Conservation (phyloP, 768 basidiomycete species). For the Lentinula sp. region DNA sequence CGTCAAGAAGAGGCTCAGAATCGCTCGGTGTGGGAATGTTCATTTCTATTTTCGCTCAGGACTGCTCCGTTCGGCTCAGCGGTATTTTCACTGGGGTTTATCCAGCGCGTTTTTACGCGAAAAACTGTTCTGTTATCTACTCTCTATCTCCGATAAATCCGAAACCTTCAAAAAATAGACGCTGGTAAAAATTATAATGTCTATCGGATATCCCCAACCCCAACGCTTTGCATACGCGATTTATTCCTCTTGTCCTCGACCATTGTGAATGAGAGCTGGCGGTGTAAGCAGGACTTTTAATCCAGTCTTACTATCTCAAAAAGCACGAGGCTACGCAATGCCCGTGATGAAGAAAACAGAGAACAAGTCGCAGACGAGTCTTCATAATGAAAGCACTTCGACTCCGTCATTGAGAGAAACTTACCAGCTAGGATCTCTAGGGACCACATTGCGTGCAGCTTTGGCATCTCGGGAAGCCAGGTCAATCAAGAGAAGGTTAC, state of each 20-base stretch:
- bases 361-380: not conserved
- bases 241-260: not conserved
- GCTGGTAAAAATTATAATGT: not conserved
- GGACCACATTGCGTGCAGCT: slow-evolving; percentile 21
- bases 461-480: slow-evolving; percentile 60
- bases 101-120: not conserved
- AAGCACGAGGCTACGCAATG: not conserved
- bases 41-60: too few relatives aligned
- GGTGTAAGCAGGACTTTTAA: not conserved
- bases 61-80: too few relatives aligned
- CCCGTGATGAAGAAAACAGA: not conserved
- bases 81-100: too few relatives aligned
- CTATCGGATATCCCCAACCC: not conserved
- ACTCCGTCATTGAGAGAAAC: not conserved
- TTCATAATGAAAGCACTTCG: not conserved
- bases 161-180: not conserved
- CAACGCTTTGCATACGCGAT: not conserved
- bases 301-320: not conserved
- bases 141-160: not conserved
- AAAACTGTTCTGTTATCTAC: not conserved
- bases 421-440: not conserved
- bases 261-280: not conserved
- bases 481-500: slow-evolving; percentile 66
- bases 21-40: too few relatives aligned
- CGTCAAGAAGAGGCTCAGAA: too few relatives aligned